These are phyloP conservation scores for Schizophyllum commune DNA, from an alignment of 1,284 basidiomycete genomes.

Conservation along the genomic window DNA sequence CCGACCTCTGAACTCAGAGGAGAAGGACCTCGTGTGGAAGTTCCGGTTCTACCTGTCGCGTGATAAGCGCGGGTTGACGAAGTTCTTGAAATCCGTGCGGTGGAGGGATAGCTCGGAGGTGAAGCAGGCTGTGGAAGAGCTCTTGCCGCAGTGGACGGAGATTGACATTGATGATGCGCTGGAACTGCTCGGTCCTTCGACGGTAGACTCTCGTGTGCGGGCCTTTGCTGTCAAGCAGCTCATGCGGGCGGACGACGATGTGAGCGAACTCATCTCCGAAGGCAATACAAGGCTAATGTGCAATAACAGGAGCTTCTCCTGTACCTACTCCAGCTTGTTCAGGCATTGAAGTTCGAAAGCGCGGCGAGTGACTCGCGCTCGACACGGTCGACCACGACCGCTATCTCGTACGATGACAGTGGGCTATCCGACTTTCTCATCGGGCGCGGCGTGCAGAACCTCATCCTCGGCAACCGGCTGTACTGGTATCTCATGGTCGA, in stretches of 20 bases:
- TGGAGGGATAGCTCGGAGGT: conserved; percentile 96
- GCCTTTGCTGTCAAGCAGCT: conserved; percentile 93
- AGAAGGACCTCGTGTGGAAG: conserved; percentile 97
- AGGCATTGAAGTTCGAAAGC: conserved; percentile 94
- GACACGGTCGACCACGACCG: conserved; percentile 57
- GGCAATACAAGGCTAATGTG: conserved; percentile 2
- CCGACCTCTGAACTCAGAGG: conserved; percentile 78
- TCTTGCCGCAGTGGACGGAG: conserved; percentile 95
- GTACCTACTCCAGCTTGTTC: conserved; percentile 94
- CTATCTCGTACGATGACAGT: conserved; percentile 75
- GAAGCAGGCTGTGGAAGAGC: conserved; percentile 94
- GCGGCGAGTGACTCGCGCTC: conserved; percentile 64
- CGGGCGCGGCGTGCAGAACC: conserved; percentile 74
- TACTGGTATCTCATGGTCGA: conserved; percentile 99
- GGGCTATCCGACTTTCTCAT: conserved; percentile 90
- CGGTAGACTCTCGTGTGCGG: conserved; percentile 85
- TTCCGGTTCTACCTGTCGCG: conserved; percentile 95
- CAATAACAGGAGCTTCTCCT: conserved; percentile 73
- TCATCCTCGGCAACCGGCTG: conserved; percentile 82
- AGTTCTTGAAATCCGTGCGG: conserved; percentile 96
- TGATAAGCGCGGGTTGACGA: conserved; percentile 89
- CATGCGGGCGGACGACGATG: conserved; percentile 90
- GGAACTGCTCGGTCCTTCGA: conserved; percentile 88
- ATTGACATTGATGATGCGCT: conserved; percentile 96
- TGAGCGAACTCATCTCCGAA: conserved; percentile 27